A percentile compares a stretch with the other conserved stretches of the same genome.
Conservation (phyloP, 2,329 filamentous ascomycete species). For the Fusarium domesticum region DNA sequence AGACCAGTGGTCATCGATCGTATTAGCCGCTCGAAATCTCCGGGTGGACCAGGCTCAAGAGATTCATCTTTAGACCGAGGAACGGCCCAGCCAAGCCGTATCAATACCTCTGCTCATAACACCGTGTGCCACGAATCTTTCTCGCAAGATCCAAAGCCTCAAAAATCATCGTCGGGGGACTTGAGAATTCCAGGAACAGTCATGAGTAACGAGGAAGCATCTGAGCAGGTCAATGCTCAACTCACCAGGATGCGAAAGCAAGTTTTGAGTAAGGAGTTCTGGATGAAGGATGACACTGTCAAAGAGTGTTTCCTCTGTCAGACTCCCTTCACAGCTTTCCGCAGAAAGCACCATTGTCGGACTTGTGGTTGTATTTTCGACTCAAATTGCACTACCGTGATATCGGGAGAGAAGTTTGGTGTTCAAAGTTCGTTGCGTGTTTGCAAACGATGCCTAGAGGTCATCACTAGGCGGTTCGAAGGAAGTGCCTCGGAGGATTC, state of each 20-base stretch:
- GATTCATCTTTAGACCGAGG: constrained; percentile 59
- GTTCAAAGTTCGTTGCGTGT: constrained; percentile 81
- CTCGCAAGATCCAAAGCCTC: constrained; percentile 43
- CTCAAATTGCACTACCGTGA: constrained; percentile 89
- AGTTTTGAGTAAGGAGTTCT: constrained; percentile 91
- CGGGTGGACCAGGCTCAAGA: constrained; percentile 47
- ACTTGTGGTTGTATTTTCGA: constrained; percentile 98
- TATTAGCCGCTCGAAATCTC: constrained; percentile 48
- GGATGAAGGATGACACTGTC: constrained; percentile 98
- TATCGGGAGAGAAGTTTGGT: constrained; percentile 82
- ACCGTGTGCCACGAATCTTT: constrained; percentile 58
- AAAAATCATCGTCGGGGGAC: constrained; percentile 45
- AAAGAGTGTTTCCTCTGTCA: constrained; percentile 96
- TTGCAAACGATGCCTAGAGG: constrained; percentile 86
- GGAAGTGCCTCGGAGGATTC: constrained; percentile 86
- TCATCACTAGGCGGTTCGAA: constrained; percentile 87
- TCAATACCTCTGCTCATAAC: constrained; percentile 58
- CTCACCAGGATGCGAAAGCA: constrained; percentile 76
- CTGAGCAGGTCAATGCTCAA: constrained; percentile 58
- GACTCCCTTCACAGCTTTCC: constrained; percentile 85
- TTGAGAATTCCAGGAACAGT: constrained; percentile 56
- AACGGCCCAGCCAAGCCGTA: constrained; percentile 54
- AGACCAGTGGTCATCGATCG: constrained; percentile 53
- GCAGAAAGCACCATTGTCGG: constrained; percentile 94
- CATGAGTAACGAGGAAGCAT: constrained; percentile 51